Base-by-base conservation (phyloP, 345 rosid genomes). In the Boechera divaricarpa region DNA sequence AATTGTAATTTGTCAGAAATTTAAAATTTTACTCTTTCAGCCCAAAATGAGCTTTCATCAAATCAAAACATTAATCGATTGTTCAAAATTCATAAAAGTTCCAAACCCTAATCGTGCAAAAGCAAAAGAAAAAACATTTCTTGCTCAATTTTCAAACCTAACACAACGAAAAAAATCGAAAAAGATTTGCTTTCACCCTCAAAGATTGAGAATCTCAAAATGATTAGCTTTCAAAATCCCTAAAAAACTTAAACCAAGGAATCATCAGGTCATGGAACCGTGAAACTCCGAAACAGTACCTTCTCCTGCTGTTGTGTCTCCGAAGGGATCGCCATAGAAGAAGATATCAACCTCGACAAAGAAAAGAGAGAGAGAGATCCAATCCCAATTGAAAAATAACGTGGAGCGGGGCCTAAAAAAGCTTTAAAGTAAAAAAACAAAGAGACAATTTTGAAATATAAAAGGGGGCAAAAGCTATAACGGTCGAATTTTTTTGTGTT, bases 251-350 rank as follows among this genome's bases (percentile, higher is more conserved):
- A 11, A 7, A 24, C 3, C 5, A 3, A 32, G 21, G 66, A 38
- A 74, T 57, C 33, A 33, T 31, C 5, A 42, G 47, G 47, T 42
- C 12, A 44, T 44, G 24, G 35, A 49, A 26, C 24, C 15, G 26
- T 36, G 51, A 60, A 51, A 62, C 26, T 21, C 49, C 24, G 38
- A 18, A 29, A 70, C 3, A 63, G 26, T n/a, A 88, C 98, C 90
- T 91, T 88, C 57, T 88, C 91, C 57, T 79, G 90, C 21, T 87
- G 75, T 7, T 84, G 88, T 28, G 79, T 80, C 83, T 91, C 95
- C 48, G 91, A 72, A 80, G 86, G 85, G 72, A 93, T 91, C 84
- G 90, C 92, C 97, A 89, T 91, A 48, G 74, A 59, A 73, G 53
- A 48, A 48, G 53, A 48, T 24, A 48, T 48, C 53, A 48, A 48